A percentile compares a stretch with the other conserved stretches of the same genome.
phyloP scores from a whole-genome alignment of 2,329 filamentous ascomycete species.

The Aspergillus ustus region DNA sequence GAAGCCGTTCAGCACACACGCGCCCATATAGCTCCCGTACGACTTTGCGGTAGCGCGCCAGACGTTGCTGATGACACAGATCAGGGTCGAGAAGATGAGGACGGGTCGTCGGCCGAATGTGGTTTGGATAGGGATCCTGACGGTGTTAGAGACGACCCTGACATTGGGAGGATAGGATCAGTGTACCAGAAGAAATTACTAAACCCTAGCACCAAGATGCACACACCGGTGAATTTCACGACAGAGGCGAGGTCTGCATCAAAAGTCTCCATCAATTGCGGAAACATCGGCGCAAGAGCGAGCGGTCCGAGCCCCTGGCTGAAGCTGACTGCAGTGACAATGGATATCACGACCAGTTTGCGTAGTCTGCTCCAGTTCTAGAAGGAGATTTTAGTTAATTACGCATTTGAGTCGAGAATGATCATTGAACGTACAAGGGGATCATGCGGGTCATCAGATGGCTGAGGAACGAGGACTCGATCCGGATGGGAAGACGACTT shows the following conservation, averaged over 20 bases:
- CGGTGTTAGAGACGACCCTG: slow-evolving; percentile 16
- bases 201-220: slow-evolving; percentile 62
- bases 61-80: slow-evolving; percentile 59
- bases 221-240: slow-evolving; percentile 61
- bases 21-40: slow-evolving; percentile 68
- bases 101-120: slow-evolving; percentile 61
- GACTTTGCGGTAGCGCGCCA: slow-evolving; percentile 63
- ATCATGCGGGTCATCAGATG: slow-evolving; percentile 52
- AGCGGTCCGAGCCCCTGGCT: slow-evolving; percentile 61
- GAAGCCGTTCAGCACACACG: slow-evolving; percentile 64
- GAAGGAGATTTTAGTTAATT: not conserved
- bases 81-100: slow-evolving; percentile 56
- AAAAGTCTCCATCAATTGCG: slow-evolving; percentile 60
- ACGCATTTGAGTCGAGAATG: not conserved
- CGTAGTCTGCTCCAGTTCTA: slow-evolving; percentile 55
- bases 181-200: slow-evolving; percentile 63
- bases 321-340: slow-evolving; percentile 55
- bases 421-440: slow-evolving; percentile 40
- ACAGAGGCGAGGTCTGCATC: slow-evolving; percentile 58
- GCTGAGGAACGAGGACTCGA: slow-evolving; percentile 58
- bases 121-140: slow-evolving; percentile 59
- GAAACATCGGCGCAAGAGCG: slow-evolving; percentile 64
- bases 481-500: slow-evolving; percentile 52
- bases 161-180: not conserved
- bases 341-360: slow-evolving; percentile 55